Base-by-base conservation (phyloP, 176 grass and related monocot species). In the Oryza meridionalis region DNA sequence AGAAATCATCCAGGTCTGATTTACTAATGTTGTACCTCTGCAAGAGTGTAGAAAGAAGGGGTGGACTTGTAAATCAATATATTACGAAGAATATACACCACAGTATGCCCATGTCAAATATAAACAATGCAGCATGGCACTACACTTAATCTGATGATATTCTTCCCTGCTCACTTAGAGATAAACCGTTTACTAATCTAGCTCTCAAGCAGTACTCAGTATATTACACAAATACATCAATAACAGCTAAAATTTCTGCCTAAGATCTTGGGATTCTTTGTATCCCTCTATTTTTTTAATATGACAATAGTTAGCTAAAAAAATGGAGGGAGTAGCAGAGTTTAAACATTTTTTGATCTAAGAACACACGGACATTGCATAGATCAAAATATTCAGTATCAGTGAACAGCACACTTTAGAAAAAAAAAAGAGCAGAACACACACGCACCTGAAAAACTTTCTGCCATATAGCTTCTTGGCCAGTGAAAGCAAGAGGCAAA, bases 381-480 rank as follows among this genome's bases (percentile, higher is more conserved):
- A 62, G 13, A 38, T 27, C 12, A 70, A 70, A 51, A 85, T 69
- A 70, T 85, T 67, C 2, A 69, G 15, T 26, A 53, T 53, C 4
- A 53, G 2, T 19, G 32, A 61, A 37, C 38, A 40, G 9, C 7
- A 81, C n/a, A 1, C 66, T 81, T 64, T 27, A 27, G 26, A 27
- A 27, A 27, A 47, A 25, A 61, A 31, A 63, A n/a, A 33, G 49
- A 15, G 33, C 33, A 31, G 2, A 63, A 62, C 11, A 46, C 24
- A 24, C 11, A 10, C 7, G 76, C 31, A 91, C 92, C 92, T 91
- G 80, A 77, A 94, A 94, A 64, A 94, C 89, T 55, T 76, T 92
- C 81, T 94, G 87, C 92, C 92, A 94, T 63, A 94, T 90, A 72
- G 89, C 31, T 50, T 94, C 92, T 89, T 94, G 89, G 9, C 92